Evolutionary conservation across 2,329 filamentous ascomycete genomes (phyloP), one percentile per base, ranked within the genome.

Genomic region (Ustulina deusta): DNA sequence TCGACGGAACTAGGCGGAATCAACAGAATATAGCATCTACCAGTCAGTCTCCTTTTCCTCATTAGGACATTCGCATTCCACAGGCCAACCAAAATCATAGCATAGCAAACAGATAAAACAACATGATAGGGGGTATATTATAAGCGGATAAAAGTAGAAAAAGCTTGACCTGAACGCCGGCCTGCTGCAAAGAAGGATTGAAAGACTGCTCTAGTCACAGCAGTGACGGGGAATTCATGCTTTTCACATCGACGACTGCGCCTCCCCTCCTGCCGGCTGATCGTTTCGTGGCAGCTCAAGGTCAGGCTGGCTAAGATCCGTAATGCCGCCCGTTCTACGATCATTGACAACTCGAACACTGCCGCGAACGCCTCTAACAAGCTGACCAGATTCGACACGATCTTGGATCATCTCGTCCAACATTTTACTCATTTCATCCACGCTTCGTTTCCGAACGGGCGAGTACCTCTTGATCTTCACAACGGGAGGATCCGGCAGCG

Each of bases 331-430:
- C 40, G 77, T 71, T 75, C 83, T 85, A 48, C 81, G 78, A 51
- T 83, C 84, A 48, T 77, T 80, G 5, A 85, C 83, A 40, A 91
- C 77, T 56, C 89, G 87, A 58, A 93, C 86, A 75, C 90, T 93
- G 46, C 90, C 91, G 68, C 90, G 84, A 59, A 82, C 82, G 60
- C 90, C 86, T 74, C 91, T 89, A 34, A 93, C 84, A 25, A 93
- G 81, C 62, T 93, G 89, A 25, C 92, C 93, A 60, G 85, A 89
- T 74, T 96, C 92, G 61, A 97, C 91, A 65, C 92, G 89, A 76
- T 95, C 92, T 76, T 94, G 92, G 67, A 97, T 96, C 95, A 98
- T 97, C 81, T 97, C 93, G 75, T 98, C 95, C 29, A 97, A 86
- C 83, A 97, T 94, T 74, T 90, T 89, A 72, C 93, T 97, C 90